These are phyloP conservation scores for Colletotrichum australisinense DNA, from an alignment of 2,329 filamentous ascomycete species.

Conservation along the genomic window DNA sequence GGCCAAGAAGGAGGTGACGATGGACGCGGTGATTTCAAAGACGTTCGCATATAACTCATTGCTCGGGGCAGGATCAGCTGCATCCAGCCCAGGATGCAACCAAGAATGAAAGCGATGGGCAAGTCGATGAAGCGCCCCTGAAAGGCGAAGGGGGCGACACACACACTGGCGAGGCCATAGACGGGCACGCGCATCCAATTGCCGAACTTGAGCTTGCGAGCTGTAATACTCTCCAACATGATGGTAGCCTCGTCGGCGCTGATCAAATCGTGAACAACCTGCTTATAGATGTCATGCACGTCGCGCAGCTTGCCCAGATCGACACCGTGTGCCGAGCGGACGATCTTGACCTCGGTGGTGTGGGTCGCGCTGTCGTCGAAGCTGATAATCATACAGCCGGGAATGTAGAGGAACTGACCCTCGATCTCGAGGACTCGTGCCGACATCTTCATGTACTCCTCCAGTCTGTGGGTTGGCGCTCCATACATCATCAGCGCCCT, in stretches of 20 bases:
- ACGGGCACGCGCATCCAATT: constrained; percentile 70
- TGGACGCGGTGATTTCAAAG: constrained; percentile 65
- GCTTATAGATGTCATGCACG: constrained; percentile 82
- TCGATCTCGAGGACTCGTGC: constrained; percentile 90
- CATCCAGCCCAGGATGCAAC: constrained; percentile 78
- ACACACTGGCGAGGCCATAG: constrained; percentile 81
- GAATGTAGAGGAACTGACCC: constrained; percentile 89
- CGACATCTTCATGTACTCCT: constrained; percentile 93
- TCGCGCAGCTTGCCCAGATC: constrained; percentile 81
- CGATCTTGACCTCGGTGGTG: constrained; percentile 83
- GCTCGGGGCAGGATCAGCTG: constrained; percentile 78
- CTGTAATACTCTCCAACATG: constrained; percentile 67
- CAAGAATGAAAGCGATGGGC: constrained; percentile 80
- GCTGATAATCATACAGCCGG: constrained; percentile 93
- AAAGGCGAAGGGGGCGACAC: constrained; percentile 85
- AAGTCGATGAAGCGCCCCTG: constrained; percentile 81
- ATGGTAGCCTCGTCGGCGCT: constrained; percentile 76
- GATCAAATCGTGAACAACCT: constrained; percentile 83
- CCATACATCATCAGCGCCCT: constrained; percentile 90
- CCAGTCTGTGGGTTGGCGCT: constrained; percentile 89
- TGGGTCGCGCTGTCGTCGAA: constrained; percentile 82
- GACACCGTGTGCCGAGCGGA: constrained; percentile 75
- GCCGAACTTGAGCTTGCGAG: constrained; percentile 57
- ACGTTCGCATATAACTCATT: constrained; percentile 76
- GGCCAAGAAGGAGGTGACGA: constrained; percentile 75